Percentiles rank a stretch among this genome's conserved stretches.
Evolutionary conservation across 2,329 filamentous ascomycete species (phyloP).

Genomic region (Dendryphion nanum): DNA sequence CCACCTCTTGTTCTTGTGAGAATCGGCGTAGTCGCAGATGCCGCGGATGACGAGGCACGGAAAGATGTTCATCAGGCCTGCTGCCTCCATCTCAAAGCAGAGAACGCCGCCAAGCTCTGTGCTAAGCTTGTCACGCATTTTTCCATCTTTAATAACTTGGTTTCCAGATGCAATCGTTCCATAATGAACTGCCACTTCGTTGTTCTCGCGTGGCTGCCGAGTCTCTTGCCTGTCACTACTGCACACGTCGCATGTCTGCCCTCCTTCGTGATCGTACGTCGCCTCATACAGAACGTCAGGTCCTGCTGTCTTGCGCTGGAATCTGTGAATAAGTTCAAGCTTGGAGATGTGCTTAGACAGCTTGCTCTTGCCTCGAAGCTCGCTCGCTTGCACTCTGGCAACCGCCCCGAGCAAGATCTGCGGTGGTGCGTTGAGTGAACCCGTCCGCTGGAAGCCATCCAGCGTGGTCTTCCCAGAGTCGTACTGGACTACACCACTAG

Average conservation of each 20-base stretch:
- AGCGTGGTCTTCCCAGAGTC: too few species aligned
- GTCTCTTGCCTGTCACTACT: not conserved
- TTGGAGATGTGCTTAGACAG: conserved; percentile 5
- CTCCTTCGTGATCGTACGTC: conserved; percentile 1
- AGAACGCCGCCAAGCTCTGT: conserved; percentile 1
- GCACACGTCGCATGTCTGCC: conserved; percentile 2
- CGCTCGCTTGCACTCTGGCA: conserved; percentile 4
- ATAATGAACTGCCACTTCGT: too few species aligned
- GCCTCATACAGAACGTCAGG: conserved; percentile 7
- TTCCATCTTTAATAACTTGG: not conserved
- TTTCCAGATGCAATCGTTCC: too few species aligned
- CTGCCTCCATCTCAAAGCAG: too few species aligned
- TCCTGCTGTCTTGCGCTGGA: too few species aligned
- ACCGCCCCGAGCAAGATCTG: conserved; percentile 6
- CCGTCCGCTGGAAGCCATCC: too few species aligned
- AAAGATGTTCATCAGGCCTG: too few species aligned
- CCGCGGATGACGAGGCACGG: conserved; percentile 4
- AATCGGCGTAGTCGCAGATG: too few species aligned
- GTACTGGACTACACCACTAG: too few species aligned
- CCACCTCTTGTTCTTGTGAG: conserved; percentile 3
- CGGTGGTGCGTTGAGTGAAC: too few species aligned
- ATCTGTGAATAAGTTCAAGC: conserved; percentile 3
- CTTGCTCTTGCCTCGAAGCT: too few species aligned
- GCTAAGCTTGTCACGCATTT: not conserved
- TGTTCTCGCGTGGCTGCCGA: too few species aligned